phyloP scores from a whole-genome alignment of 1,139 yeast genomes.

The Kodamaea sp. region DNA sequence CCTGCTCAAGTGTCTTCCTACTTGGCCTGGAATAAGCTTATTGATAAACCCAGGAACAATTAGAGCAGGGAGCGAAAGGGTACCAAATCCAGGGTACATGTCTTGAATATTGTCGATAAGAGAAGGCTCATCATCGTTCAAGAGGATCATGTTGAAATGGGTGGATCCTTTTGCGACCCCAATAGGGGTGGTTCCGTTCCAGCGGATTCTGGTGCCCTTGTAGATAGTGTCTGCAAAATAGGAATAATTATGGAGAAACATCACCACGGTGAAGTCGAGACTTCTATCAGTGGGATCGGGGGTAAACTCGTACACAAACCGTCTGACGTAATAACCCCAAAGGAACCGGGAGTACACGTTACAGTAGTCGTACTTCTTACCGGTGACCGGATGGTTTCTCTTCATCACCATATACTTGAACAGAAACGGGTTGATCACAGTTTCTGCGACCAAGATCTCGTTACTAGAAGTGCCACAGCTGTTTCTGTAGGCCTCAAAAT shows the following conservation, averaged over 20 bases:
- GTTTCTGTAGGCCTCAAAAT: background rate
- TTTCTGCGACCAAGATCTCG: background rate
- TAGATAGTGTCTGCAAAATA: background rate
- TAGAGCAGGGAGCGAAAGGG: background rate
- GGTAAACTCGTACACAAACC: background rate
- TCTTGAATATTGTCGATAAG: background rate
- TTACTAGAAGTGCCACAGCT: background rate
- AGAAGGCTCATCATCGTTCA: background rate
- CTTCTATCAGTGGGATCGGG: background rate
- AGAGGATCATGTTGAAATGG: background rate
- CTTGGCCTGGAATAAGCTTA: background rate
- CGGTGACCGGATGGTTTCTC: background rate
- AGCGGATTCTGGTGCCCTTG: background rate
- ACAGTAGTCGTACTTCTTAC: background rate
- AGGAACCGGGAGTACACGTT: background rate
- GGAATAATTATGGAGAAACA: background rate
- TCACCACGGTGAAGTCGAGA: background rate
- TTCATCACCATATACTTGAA: background rate
- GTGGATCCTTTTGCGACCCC: background rate
- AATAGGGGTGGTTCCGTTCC: background rate
- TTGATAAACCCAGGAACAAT: background rate
- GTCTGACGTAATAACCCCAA: background rate
- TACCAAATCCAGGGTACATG: background rate
- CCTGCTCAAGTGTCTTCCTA: background rate
- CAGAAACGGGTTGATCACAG: background rate